phyloP scores from a whole-genome alignment of 441 rosid genomes.

The Hypseocharis bilobata region DNA sequence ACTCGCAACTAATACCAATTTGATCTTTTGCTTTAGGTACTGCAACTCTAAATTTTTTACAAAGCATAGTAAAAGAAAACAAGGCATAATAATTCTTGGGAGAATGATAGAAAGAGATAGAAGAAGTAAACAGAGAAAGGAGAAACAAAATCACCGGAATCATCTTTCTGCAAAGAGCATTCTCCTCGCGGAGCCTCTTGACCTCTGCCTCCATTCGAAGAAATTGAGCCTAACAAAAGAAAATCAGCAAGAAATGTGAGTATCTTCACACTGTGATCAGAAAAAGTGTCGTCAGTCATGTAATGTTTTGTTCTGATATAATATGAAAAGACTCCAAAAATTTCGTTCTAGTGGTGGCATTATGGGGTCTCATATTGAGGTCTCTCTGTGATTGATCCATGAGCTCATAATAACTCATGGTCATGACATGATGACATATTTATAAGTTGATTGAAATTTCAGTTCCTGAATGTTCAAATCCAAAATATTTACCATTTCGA shows the following conservation, averaged over 20 bases:
- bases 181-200: neutral
- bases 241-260: too few species aligned
- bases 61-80: neutral
- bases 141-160: neutral
- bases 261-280: too few species aligned
- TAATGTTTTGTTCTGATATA: neutral
- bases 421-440: too few species aligned
- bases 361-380: too few species aligned
- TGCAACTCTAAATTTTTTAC: neutral
- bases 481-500: neutral
- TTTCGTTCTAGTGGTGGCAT: too few species aligned
- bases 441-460: neutral
- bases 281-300: too few species aligned
- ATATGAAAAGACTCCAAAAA: too few species aligned
- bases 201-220: slow-evolving; percentile 2
- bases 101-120: neutral
- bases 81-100: neutral
- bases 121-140: neutral
- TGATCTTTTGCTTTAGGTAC: neutral
- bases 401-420: too few species aligned
- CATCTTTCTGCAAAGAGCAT: neutral
- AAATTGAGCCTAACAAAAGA: neutral
- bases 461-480: neutral
- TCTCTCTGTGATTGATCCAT: too few species aligned
- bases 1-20: neutral